Base-by-base conservation (phyloP, 2,329 filamentous ascomycete genomes). In the Calonectria hawksworthii region DNA sequence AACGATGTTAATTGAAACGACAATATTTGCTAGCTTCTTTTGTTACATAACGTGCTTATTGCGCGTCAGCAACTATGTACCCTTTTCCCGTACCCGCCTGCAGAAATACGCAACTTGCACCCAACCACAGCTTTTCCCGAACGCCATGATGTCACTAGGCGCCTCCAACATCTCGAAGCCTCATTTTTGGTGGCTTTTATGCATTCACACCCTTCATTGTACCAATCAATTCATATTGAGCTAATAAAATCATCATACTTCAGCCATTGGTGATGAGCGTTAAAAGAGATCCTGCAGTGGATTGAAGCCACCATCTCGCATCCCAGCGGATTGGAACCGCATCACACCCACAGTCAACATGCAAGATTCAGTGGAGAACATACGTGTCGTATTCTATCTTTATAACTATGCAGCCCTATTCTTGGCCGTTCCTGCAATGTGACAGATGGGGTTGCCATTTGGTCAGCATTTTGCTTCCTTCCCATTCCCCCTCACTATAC, bases 91-190 rank as follows among this genome's bases (percentile, higher is more conserved):
- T 41, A 26, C 56, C 34, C 34, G 56, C 16, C 23, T 41, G 34
- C 56, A 44, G 28, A 38, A 36, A 30, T 56, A 28, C 14, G 23
- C 23, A 26, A 18, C 13, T 11, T 30, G 10, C 56, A 8, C 34
- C 56, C 56, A 63, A 63, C 56, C 56, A 63, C 56, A 14, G 23
- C 23, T 28, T 26, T 38, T 63, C 34, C 56, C 56, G 56, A 63
- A 41, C 38, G 56, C 56, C 56, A 63, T 38, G 36, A 63, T 38
- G 56, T 41, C 56, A 63, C 56, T 63, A 36, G 16, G 36, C 34
- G 38, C 56, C 5, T 41, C 56, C 10, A 21, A 41, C 18, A 26
- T 28, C n/a, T 3, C 23, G 8, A 38, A 16, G 10, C 8, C 26
- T 41, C 14, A n/a, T 9, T 21, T 3, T 18, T 26, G 3, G 26